Evolutionary conservation across 2,329 filamentous ascomycete species (phyloP).

Genomic region (Cladobotryum mycophilum): DNA sequence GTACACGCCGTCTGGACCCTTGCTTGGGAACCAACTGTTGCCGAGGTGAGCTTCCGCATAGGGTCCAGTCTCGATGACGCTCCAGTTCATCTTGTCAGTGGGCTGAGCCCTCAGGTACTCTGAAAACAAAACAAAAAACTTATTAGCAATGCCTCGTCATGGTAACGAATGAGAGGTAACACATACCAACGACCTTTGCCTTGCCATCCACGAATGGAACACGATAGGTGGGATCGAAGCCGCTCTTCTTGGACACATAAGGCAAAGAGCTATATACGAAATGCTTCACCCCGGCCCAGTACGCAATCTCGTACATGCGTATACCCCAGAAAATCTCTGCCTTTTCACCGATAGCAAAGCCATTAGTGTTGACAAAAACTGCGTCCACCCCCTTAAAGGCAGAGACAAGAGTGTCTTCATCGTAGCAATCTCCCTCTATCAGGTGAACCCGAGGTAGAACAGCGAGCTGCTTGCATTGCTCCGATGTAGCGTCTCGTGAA

Average conservation of each 20-base stretch:
- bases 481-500: not conserved
- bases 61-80: slow-evolving; percentile 4
- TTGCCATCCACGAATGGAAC: slow-evolving; percentile 8
- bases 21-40: not conserved
- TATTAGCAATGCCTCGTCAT: too few species aligned
- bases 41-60: slow-evolving; percentile 6
- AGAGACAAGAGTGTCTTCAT: slow-evolving; percentile 7
- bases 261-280: slow-evolving; percentile 10
- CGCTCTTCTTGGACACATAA: slow-evolving; percentile 11
- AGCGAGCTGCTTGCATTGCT: not conserved
- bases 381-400: slow-evolving; percentile 9
- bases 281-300: slow-evolving; percentile 8
- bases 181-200: slow-evolving; percentile 8
- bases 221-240: slow-evolving; percentile 11
- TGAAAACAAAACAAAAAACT: not conserved
- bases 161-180: too few species aligned
- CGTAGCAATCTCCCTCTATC: slow-evolving; percentile 9
- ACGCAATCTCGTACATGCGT: slow-evolving; percentile 14
- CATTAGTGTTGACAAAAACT: slow-evolving; percentile 14
- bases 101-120: slow-evolving; percentile 6
- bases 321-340: slow-evolving; percentile 14
- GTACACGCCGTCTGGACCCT: not conserved
- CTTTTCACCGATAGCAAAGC: slow-evolving; percentile 13
- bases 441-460: slow-evolving; percentile 5
- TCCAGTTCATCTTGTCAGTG: slow-evolving; percentile 5